Conservation (phyloP, 192 early-diverging fungal genomes). For the Linnemannia elongata region DNA sequence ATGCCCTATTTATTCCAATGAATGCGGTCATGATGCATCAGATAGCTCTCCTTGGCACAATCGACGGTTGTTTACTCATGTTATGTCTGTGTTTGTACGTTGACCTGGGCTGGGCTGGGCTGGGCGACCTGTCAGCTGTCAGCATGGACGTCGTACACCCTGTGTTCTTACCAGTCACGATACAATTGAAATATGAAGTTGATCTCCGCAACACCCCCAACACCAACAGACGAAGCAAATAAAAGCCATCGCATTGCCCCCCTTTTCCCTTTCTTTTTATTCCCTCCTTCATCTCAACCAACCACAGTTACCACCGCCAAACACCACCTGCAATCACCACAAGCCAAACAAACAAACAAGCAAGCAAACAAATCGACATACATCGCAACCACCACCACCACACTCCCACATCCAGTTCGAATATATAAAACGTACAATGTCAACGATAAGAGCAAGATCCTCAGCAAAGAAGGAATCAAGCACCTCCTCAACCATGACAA, state of each 20-base stretch:
- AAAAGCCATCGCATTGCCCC: neutral
- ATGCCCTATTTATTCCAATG: neutral
- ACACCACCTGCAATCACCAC: neutral
- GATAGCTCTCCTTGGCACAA: neutral
- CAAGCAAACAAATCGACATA: neutral
- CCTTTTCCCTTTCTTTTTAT: neutral
- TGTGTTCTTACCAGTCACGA: neutral
- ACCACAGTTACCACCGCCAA: neutral
- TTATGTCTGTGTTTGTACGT: neutral
- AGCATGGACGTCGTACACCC: neutral
- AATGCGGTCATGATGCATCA: neutral
- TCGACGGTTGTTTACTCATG: neutral
- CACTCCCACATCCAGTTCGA: neutral
- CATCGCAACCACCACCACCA: neutral
- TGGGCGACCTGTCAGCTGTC: neutral
- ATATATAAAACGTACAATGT: neutral
- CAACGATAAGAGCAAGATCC: constrained; percentile 21
- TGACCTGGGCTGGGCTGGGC: neutral
- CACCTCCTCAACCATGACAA: neutral
- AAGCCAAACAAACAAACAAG: neutral
- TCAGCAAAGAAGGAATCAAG: neutral
- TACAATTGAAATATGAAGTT: too few relatives aligned
- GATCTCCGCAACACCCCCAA: neutral
- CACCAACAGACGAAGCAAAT: neutral
- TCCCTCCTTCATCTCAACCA: neutral